A percentile compares a stretch with the other conserved stretches of the same genome.
These are phyloP conservation scores for Aspergillus persii DNA, from an alignment of 2,329 filamentous ascomycete species.

Conservation along the genomic window DNA sequence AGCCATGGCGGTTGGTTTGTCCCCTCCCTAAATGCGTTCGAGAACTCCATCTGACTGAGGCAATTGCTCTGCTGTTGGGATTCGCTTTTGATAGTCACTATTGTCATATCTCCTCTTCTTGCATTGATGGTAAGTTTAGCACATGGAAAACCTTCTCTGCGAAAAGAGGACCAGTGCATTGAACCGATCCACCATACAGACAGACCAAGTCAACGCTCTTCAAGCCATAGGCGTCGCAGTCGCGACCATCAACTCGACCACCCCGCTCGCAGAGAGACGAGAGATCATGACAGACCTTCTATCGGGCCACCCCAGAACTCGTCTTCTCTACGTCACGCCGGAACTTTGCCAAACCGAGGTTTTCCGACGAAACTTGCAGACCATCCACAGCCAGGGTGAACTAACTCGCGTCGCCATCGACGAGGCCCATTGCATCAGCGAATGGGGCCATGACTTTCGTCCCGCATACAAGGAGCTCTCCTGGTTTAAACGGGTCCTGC, in stretches of 20 bases:
- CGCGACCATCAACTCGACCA: constrained; percentile 83
- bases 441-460: constrained; percentile 98
- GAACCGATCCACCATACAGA: constrained; percentile 48
- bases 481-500: constrained; percentile 69
- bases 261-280: constrained; percentile 61
- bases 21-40: constrained; percentile 5
- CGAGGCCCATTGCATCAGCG: constrained; percentile 94
- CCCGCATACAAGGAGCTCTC: constrained; percentile 82
- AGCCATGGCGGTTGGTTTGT: constrained; percentile 71
- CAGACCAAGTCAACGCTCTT: constrained; percentile 86
- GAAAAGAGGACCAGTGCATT: not conserved
- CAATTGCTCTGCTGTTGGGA: not conserved
- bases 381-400: constrained; percentile 76
- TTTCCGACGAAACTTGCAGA: constrained; percentile 71
- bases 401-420: constrained; percentile 87
- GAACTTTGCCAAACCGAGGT: constrained; percentile 76
- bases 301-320: constrained; percentile 78
- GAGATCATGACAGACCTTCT: constrained; percentile 77
- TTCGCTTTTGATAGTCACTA: constrained; percentile 61
- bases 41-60: constrained; percentile 8
- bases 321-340: constrained; percentile 89
- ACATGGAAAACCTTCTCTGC: not conserved
- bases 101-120: constrained; percentile 84
- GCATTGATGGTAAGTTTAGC: constrained; percentile 72
- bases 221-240: constrained; percentile 72